Evolutionary conservation across 306 rosid genomes (phyloP).

Genomic region (Hippophae tibetana): DNA sequence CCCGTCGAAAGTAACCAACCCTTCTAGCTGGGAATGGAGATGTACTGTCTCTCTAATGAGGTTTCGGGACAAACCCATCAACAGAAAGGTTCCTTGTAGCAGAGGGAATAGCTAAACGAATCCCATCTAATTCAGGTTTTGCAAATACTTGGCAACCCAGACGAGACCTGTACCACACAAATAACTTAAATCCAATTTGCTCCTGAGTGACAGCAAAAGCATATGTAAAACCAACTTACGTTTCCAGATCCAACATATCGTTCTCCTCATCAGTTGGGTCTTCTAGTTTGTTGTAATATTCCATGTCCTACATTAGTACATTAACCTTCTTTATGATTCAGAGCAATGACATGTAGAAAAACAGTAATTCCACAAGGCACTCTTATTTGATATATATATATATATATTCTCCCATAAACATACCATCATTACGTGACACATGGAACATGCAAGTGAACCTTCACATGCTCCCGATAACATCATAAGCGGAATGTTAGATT

Average conservation of each 20-base stretch:
- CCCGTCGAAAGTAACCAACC: too few species aligned
- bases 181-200: conserved; percentile 9
- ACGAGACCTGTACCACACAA: conserved; percentile 57
- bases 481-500: conserved; percentile 21
- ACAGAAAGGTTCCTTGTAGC: conserved; percentile 89
- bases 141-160: conserved; percentile 96
- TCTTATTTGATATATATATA: background rate
- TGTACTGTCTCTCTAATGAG: conserved; percentile 35
- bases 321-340: conserved; percentile 7
- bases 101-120: conserved; percentile 77
- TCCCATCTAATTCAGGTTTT: conserved; percentile 67
- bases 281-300: conserved; percentile 71
- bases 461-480: conserved; percentile 71
- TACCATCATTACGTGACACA: conserved; percentile 88
- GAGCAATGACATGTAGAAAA: background rate
- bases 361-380: background rate
- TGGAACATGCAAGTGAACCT: conserved; percentile 83
- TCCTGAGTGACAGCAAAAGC: background rate
- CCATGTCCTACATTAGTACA: conserved; percentile 50
- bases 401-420: background rate
- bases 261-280: conserved; percentile 96
- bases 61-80: conserved; percentile 82
- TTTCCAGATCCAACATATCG: conserved; percentile 94
- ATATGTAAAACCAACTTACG: conserved; percentile 37
- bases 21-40: too few species aligned